Conservation (phyloP, 495 filamentous ascomycete species). For the Thermothielavioides terrestris region DNA sequence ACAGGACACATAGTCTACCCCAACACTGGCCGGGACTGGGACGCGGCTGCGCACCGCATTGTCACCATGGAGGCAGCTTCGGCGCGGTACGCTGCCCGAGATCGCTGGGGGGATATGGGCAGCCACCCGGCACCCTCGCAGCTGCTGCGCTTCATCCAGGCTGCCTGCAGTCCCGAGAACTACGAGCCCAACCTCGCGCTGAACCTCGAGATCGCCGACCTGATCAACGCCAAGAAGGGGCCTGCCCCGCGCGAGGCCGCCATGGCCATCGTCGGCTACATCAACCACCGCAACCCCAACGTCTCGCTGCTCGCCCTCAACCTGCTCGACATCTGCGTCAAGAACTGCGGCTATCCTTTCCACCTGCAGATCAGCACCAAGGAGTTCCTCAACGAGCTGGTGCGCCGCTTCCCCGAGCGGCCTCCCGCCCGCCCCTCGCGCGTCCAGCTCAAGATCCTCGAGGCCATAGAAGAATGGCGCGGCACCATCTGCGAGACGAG, state of each 20-base stretch:
- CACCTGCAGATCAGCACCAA: constrained; percentile 98
- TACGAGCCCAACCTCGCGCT: constrained; percentile 95
- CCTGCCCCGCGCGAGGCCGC: constrained; percentile 94
- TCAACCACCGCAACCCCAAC: constrained; percentile 95
- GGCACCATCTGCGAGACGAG: constrained; percentile 96
- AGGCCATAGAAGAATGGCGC: constrained; percentile 97
- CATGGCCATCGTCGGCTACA: constrained; percentile 82
- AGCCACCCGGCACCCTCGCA: constrained; percentile 72
- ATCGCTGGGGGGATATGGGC: constrained; percentile 81
- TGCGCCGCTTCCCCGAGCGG: constrained; percentile 89
- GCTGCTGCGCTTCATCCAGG: constrained; percentile 89
- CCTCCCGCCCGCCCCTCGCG: constrained; percentile 77
- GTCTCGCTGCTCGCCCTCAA: constrained; percentile 81
- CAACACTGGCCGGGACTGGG: background rate
- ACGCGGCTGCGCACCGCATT: background rate
- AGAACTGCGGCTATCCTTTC: constrained; percentile 99
- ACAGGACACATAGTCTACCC: background rate
- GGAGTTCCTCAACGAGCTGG: constrained; percentile 97
- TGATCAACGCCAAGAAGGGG: constrained; percentile 97
- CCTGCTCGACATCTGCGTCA: constrained; percentile 97
- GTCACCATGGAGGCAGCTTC: constrained; percentile 79
- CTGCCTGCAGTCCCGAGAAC: constrained; percentile 91
- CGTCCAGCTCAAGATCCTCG: constrained; percentile 86
- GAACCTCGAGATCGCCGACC: constrained; percentile 90
- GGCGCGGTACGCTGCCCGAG: constrained; percentile 87